These are phyloP conservation scores for Histomonas meleagridis DNA, from an alignment of 208 protist genomes.

Conservation along the genomic window DNA sequence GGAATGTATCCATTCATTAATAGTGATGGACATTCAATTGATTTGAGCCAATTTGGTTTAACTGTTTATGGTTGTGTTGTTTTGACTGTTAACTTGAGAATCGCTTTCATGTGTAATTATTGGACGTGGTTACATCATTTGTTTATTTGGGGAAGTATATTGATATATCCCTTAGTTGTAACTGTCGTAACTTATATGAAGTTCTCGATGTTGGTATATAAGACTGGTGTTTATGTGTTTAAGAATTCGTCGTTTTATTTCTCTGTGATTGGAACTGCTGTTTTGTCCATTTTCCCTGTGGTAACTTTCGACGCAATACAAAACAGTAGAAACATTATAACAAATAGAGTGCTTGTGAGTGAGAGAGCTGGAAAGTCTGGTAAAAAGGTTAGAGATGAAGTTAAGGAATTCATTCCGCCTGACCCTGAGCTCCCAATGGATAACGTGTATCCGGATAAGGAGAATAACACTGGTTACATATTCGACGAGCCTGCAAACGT, in stretches of 20 bases:
- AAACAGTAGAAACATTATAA: not conserved
- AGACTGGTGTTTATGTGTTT: not conserved
- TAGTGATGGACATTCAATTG: not conserved
- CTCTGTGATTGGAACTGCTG: not conserved
- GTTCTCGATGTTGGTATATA: not conserved
- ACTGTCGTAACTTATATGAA: not conserved
- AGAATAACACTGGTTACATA: not conserved
- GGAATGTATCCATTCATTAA: not conserved
- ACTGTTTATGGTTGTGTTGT: slow-evolving; percentile 34
- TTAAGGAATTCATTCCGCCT: too few relatives aligned
- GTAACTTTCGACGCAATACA: not conserved
- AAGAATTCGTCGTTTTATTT: not conserved
- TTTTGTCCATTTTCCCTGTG: not conserved
- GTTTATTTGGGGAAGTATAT: not conserved
- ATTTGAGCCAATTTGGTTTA: not conserved
- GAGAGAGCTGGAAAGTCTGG: not conserved
- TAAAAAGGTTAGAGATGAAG: not conserved
- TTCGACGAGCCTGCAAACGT: too few relatives aligned
- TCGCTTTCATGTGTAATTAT: not conserved
- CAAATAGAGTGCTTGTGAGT: not conserved
- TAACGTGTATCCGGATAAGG: not conserved
- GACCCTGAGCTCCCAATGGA: not conserved
- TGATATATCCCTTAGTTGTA: not conserved
- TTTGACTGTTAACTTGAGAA: not conserved
- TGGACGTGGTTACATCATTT: slow-evolving; percentile 13